Percentiles rank a stretch among this genome's conserved stretches.
These are phyloP conservation scores for Schwanniomyces yamadae DNA, from an alignment of 805 yeast species.

Conservation along the genomic window DNA sequence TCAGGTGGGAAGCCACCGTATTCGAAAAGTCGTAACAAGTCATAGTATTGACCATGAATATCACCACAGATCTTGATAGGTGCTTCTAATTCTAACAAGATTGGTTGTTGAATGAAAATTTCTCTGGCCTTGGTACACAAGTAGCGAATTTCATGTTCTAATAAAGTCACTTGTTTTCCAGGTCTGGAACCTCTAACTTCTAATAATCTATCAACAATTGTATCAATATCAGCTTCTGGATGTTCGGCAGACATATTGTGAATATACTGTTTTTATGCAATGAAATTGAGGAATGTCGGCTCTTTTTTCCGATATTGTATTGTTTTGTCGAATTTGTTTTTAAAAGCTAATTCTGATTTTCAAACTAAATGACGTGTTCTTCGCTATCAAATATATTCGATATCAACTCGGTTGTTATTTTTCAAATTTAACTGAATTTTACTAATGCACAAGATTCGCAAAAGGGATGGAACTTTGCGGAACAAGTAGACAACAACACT, in stretches of 20 bases:
- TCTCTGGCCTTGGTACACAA: slow-evolving; percentile 98
- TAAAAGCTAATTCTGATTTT: too few species aligned
- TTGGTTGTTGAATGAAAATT: slow-evolving; percentile 96
- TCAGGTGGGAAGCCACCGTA: slow-evolving; percentile 99
- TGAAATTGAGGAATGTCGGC: too few species aligned
- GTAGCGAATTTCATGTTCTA: slow-evolving; percentile 91
- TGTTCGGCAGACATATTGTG: slow-evolving; percentile 26
- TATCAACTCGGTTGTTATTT: too few species aligned
- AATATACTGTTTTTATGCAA: slow-evolving; percentile 8
- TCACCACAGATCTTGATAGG: slow-evolving; percentile 98
- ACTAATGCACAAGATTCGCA: too few species aligned
- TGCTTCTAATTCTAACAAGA: slow-evolving; percentile 91
- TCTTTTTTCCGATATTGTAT: too few species aligned
- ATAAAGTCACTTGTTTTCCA: slow-evolving; percentile 91
- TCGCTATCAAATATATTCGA: too few species aligned
- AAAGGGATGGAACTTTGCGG: too few species aligned
- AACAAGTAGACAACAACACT: too few species aligned
- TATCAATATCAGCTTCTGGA: slow-evolving; percentile 90
- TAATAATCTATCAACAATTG: slow-evolving; percentile 91
- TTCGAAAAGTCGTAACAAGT: slow-evolving; percentile 89
- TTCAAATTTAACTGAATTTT: too few species aligned
- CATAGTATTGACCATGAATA: slow-evolving; percentile 98
- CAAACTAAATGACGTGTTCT: too few species aligned
- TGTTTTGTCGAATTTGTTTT: too few species aligned
- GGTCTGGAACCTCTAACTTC: slow-evolving; percentile 99